Evolutionary conservation across 2,329 filamentous ascomycete genomes (phyloP).

Genomic region (Ophiocordyceps unilateralis): DNA sequence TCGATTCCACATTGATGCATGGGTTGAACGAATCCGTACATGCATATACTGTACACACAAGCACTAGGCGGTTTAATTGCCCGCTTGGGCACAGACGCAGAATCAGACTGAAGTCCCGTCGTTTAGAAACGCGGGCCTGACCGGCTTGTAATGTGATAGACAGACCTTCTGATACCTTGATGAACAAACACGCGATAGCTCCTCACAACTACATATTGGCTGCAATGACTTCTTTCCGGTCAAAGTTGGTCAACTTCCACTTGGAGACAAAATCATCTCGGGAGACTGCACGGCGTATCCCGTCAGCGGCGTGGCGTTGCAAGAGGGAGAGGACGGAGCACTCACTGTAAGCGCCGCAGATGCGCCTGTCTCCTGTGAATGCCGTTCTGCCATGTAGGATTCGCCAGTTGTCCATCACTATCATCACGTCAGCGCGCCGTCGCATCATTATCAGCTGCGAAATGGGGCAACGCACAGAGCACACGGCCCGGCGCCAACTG

Average conservation of each 20-base stretch:
- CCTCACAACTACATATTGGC: conserved; percentile 11
- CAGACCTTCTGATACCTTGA: too few relatives aligned
- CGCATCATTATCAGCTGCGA: neutral
- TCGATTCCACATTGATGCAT: too few relatives aligned
- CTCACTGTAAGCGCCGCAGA: conserved; percentile 85
- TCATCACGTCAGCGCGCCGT: neutral
- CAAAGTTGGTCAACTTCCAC: conserved; percentile 54
- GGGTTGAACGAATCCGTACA: too few relatives aligned
- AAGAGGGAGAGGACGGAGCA: conserved; percentile 7
- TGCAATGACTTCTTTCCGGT: conserved; percentile 24
- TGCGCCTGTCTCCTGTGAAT: conserved; percentile 69
- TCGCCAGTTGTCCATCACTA: conserved; percentile 93
- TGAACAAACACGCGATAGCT: neutral
- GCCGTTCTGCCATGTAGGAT: conserved; percentile 72
- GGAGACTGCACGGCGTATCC: conserved; percentile 36
- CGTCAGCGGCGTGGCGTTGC: neutral
- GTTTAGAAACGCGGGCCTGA: too few relatives aligned
- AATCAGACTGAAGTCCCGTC: too few relatives aligned
- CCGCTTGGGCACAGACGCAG: too few relatives aligned
- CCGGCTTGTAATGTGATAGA: too few relatives aligned
- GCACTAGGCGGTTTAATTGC: too few relatives aligned
- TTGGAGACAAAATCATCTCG: conserved; percentile 67
- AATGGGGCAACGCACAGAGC: conserved; percentile 38
- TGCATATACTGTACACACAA: too few relatives aligned
- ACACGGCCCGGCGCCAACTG: conserved; percentile 65